A percentile compares a stretch with the other conserved stretches of the same genome.
Evolutionary conservation across 2,329 filamentous ascomycete species (phyloP).

Genomic region (Coleophoma cylindrospora): DNA sequence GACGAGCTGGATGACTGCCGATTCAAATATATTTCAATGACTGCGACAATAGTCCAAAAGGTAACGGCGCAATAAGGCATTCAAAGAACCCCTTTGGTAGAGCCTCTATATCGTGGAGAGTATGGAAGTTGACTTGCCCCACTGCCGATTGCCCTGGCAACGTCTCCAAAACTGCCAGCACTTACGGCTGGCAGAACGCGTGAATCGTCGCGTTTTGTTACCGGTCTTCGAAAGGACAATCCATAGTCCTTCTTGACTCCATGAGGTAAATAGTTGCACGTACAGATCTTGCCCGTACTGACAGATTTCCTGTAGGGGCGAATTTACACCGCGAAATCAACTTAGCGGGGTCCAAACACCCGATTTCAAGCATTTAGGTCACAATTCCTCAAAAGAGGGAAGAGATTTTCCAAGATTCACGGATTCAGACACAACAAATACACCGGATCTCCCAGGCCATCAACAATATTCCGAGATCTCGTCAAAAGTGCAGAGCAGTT

Average conservation of each 20-base stretch:
- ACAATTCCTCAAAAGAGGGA: conserved; percentile 7
- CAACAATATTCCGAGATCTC: conserved; percentile 1
- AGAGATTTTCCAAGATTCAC: background rate
- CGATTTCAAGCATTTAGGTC: conserved; percentile 5
- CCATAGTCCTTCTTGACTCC: background rate
- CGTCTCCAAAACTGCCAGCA: background rate
- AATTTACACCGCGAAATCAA: conserved; percentile 16
- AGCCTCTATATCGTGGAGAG: background rate
- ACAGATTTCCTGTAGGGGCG: conserved; percentile 6
- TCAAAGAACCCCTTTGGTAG: background rate
- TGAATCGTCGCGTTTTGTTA: background rate
- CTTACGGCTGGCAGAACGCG: background rate
- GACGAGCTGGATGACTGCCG: too few relatives aligned
- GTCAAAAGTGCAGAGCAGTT: conserved; percentile 1
- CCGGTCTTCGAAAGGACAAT: background rate
- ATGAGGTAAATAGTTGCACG: background rate
- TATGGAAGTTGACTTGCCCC: too few relatives aligned
- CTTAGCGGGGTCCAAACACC: conserved; percentile 10
- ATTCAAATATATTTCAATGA: too few relatives aligned
- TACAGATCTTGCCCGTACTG: background rate
- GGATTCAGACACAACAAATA: conserved; percentile 1
- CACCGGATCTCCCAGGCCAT: conserved; percentile 3
- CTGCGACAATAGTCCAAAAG: too few relatives aligned
- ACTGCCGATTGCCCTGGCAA: background rate
- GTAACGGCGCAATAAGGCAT: too few relatives aligned